A percentile compares a stretch with the other conserved stretches of the same genome.
These are phyloP conservation scores for Candida succiphila DNA, from an alignment of 805 yeast species.

Conservation along the genomic window DNA sequence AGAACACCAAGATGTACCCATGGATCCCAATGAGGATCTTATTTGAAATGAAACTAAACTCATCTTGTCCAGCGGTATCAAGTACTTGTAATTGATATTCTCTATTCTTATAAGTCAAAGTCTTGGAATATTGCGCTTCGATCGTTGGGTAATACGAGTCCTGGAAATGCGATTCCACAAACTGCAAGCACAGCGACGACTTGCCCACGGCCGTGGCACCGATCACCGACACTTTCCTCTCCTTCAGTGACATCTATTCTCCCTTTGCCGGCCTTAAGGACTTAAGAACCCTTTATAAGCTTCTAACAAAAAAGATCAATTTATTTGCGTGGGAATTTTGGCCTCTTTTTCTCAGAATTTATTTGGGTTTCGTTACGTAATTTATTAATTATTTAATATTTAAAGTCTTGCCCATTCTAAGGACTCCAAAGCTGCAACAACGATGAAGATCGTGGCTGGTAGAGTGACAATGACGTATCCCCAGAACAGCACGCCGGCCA, in stretches of 20 bases:
- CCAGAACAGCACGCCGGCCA: conserved; percentile 78
- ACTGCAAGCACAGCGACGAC: conserved; percentile 76
- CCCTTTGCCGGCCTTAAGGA: no score
- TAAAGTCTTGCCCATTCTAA: conserved; percentile 26
- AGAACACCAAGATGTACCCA: conserved; percentile 75
- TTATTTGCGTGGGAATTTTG: no score
- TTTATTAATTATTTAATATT: no score
- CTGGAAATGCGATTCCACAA: conserved; percentile 80
- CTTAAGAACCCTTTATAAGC: no score
- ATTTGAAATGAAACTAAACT: conserved; percentile 70
- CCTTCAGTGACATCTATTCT: no score
- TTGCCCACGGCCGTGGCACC: conserved; percentile 87
- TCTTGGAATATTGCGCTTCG: conserved; percentile 73
- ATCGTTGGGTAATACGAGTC: conserved; percentile 89
- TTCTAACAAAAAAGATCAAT: no score
- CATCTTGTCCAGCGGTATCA: conserved; percentile 94
- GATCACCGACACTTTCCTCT: conserved; percentile 75
- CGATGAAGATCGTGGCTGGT: conserved; percentile 67
- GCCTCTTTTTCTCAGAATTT: no score
- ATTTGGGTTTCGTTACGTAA: no score
- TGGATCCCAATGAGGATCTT: conserved; percentile 73
- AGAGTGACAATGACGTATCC: conserved; percentile 69
- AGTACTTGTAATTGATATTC: conserved; percentile 76
- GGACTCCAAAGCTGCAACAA: conserved; percentile 54
- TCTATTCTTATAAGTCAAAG: conserved; percentile 56